phyloP scores from a whole-genome alignment of 495 filamentous ascomycete species.

The Hypoxylon cercidicola region DNA sequence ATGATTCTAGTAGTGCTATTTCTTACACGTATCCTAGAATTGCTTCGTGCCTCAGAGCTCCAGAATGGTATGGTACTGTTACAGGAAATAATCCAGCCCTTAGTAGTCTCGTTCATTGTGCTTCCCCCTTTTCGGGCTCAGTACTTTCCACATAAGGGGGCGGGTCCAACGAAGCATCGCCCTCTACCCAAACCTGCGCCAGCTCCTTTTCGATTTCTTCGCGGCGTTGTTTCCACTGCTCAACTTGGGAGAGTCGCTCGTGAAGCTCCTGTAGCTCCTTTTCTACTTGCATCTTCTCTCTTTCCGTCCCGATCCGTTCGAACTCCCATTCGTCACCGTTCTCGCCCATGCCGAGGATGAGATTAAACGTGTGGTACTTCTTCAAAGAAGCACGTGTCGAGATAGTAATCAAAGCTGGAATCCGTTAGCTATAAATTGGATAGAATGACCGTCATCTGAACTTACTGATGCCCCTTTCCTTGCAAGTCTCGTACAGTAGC shows the following conservation, averaged over 20 bases:
- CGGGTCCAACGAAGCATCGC: constrained; percentile 50
- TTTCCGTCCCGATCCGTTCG: constrained; percentile 89
- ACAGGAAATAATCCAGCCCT: too few relatives aligned
- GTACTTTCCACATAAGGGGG: constrained; percentile 52
- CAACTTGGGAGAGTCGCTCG: constrained; percentile 80
- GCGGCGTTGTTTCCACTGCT: constrained; percentile 81
- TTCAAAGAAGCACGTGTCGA: constrained; percentile 92
- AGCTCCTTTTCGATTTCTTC: constrained; percentile 74
- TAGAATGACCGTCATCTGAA: constrained; percentile 15
- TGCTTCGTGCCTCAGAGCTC: too few relatives aligned
- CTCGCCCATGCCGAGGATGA: constrained; percentile 80
- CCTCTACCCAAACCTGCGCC: constrained; percentile 65
- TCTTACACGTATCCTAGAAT: too few relatives aligned
- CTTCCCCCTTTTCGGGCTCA: constrained; percentile 35
- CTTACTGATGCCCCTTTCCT: constrained; percentile 90
- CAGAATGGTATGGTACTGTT: too few relatives aligned
- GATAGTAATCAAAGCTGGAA: constrained; percentile 83
- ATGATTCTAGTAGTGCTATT: too few relatives aligned
- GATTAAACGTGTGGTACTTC: constrained; percentile 91
- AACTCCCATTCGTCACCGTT: constrained; percentile 80
- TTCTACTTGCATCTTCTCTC: constrained; percentile 91
- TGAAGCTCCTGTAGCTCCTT: constrained; percentile 85
- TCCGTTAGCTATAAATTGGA: constrained; percentile 40
- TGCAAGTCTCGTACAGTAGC: constrained; percentile 88
- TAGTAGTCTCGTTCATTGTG: constrained; percentile 8